Evolutionary conservation across 352 stramenopile species (phyloP).

Genomic region (Phytophthora tubulina): DNA sequence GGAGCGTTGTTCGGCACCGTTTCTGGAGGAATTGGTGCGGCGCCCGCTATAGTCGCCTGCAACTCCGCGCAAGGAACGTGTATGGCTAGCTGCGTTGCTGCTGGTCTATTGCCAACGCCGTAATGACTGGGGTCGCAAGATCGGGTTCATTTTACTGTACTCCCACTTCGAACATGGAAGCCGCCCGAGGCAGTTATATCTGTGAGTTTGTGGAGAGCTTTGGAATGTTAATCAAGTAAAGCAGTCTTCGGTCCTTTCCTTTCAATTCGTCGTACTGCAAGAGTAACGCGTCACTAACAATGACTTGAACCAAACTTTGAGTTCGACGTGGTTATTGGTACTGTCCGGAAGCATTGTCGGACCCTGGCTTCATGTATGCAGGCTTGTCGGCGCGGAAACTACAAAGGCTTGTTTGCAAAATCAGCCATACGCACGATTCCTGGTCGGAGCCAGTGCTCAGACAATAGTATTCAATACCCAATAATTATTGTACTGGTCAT

Average conservation of each 20-base stretch:
- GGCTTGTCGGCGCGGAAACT: no score
- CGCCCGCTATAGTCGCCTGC: conserved; percentile 29
- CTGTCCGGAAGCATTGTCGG: no score
- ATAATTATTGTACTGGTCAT: no score
- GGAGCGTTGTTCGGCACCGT: conserved; percentile 53
- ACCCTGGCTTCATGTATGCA: no score
- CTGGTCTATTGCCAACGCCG: conserved; percentile 35
- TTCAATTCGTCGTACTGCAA: neutral
- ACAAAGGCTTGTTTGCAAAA: no score
- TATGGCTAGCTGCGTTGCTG: conserved; percentile 52
- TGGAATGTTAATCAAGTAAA: conserved; percentile 5
- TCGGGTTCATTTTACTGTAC: conserved; percentile 4
- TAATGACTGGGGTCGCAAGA: conserved; percentile 5
- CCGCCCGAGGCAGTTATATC: neutral
- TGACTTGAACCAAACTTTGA: neutral
- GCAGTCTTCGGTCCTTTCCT: conserved; percentile 1
- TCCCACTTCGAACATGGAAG: no score
- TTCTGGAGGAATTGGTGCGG: conserved; percentile 25
- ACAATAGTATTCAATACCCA: no score
- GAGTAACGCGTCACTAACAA: no score
- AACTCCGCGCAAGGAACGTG: conserved; percentile 45
- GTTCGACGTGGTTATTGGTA: no score
- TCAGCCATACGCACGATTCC: no score
- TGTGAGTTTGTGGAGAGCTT: conserved; percentile 5
- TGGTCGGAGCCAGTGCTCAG: no score